phyloP scores from a whole-genome alignment of 1,284 basidiomycete species.

The Wolfiporia cocos region DNA sequence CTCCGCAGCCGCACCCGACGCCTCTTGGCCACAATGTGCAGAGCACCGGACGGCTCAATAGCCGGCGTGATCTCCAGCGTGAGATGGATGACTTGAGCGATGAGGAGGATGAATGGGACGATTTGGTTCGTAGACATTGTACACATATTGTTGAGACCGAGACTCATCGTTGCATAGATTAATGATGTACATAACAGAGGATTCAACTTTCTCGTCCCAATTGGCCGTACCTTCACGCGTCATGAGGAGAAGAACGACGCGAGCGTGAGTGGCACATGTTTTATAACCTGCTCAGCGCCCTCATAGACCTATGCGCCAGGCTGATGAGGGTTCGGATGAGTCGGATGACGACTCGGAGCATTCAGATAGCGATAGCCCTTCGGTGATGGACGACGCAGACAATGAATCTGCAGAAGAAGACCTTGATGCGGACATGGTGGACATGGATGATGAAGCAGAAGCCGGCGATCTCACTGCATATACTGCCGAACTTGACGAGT shows the following conservation, averaged over 20 bases:
- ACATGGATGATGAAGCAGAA: conserved; percentile 53
- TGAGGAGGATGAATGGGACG: conserved; percentile 75
- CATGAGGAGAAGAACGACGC: conserved; percentile 83
- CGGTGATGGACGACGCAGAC: conserved; percentile 31
- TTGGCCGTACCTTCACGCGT: conserved; percentile 65
- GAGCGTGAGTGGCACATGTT: conserved; percentile 36
- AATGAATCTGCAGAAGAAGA: conserved; percentile 37
- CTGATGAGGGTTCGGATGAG: conserved; percentile 43
- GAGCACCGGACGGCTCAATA: conserved; percentile 48
- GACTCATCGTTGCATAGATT: conserved; percentile 35
- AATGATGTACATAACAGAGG: conserved; percentile 58
- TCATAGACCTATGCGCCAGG: conserved; percentile 23
- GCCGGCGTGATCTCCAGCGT: conserved; percentile 61
- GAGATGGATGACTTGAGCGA: conserved; percentile 85
- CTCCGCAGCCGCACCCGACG: conserved; percentile 60
- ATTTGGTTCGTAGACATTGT: conserved; percentile 38
- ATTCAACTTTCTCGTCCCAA: conserved; percentile 61
- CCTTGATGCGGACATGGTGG: conserved; percentile 67
- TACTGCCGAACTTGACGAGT: conserved; percentile 31
- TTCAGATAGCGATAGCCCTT: conserved; percentile 28
- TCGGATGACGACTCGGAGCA: conserved; percentile 35
- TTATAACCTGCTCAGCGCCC: neutral
- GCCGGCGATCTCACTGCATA: conserved; percentile 29
- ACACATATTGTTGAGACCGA: conserved; percentile 2
- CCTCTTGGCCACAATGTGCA: conserved; percentile 47